These are phyloP conservation scores for Blastosporella zonata DNA, from an alignment of 1,284 basidiomycete genomes.

Conservation along the genomic window DNA sequence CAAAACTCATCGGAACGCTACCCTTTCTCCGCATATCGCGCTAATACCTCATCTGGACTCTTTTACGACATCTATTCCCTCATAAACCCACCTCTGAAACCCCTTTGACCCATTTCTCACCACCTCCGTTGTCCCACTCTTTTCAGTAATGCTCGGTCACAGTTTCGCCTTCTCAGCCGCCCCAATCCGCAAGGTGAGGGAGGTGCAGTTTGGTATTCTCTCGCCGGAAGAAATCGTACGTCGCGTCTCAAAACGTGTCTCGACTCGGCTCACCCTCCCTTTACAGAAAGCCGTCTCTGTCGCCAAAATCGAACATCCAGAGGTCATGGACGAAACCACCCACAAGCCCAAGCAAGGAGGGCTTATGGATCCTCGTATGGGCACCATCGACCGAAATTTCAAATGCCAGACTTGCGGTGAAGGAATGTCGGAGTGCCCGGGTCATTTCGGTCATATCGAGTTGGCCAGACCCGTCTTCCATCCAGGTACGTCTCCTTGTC, in stretches of 20 bases:
- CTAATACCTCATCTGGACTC: conserved; percentile 23
- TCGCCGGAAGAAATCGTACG: conserved; percentile 99
- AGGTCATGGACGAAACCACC: conserved; percentile 94
- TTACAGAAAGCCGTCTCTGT: conserved; percentile 94
- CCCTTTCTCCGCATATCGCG: conserved; percentile 15
- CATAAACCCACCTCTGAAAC: conserved; percentile 17
- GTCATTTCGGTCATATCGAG: conserved; percentile 99
- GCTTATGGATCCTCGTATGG: conserved; percentile 97
- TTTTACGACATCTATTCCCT: conserved; percentile 22
- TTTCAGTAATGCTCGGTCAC: conserved; percentile 68
- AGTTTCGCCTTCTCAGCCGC: conserved; percentile 91
- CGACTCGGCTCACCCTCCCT: conserved; percentile 18
- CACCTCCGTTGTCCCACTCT: conserved; percentile 19
- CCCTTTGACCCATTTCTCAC: conserved; percentile 21
- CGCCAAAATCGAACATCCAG: conserved; percentile 97
- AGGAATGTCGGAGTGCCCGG: conserved; percentile 97
- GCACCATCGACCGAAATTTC: conserved; percentile 98
- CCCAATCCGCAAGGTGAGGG: conserved; percentile 90
- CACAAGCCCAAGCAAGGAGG: conserved; percentile 89
- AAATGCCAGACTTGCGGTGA: conserved; percentile 99
- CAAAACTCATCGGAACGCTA: conserved; percentile 24
- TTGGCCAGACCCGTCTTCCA: conserved; percentile 96
- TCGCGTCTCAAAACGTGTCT: conserved; percentile 25
- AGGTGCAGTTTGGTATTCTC: conserved; percentile 99
- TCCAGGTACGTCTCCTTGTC: conserved; percentile 63